Conservation (phyloP, 2,329 filamentous ascomycete genomes). For the Huntiella omanensis region DNA sequence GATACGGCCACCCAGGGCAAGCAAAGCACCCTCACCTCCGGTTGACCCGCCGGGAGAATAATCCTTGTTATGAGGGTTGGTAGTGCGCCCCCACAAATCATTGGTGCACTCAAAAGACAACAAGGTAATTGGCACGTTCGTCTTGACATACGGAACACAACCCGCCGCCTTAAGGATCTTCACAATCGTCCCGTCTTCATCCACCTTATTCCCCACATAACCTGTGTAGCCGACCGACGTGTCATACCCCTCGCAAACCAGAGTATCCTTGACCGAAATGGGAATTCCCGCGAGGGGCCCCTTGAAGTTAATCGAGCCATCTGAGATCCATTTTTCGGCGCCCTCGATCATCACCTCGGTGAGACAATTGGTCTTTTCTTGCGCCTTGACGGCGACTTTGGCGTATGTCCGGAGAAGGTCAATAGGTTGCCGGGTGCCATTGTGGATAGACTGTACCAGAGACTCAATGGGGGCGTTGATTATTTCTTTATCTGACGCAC, state of each 20-base stretch:
- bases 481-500: slow-evolving; percentile 43
- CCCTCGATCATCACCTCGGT: slow-evolving; percentile 71
- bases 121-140: slow-evolving; percentile 70
- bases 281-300: slow-evolving; percentile 78
- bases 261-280: slow-evolving; percentile 63
- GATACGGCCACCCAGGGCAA: slow-evolving; percentile 69
- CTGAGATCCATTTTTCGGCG: slow-evolving; percentile 51
- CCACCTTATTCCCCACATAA: slow-evolving; percentile 47
- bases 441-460: slow-evolving; percentile 61
- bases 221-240: slow-evolving; percentile 62
- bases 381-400: slow-evolving; percentile 68
- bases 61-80: slow-evolving; percentile 64
- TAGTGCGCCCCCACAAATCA: slow-evolving; percentile 62
- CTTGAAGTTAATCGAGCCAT: slow-evolving; percentile 46
- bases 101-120: slow-evolving; percentile 69
- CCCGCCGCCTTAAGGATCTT: slow-evolving; percentile 70
- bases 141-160: slow-evolving; percentile 84
- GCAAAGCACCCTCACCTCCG: slow-evolving; percentile 64
- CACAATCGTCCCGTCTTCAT: slow-evolving; percentile 52
- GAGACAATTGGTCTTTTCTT: slow-evolving; percentile 72
- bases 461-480: slow-evolving; percentile 57
- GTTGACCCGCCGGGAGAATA: slow-evolving; percentile 84
- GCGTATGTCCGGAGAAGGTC: slow-evolving; percentile 72
- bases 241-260: slow-evolving; percentile 70
- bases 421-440: slow-evolving; percentile 42